These are phyloP conservation scores for Botrytis aclada DNA, from an alignment of 2,329 filamentous ascomycete genomes.

Conservation along the genomic window DNA sequence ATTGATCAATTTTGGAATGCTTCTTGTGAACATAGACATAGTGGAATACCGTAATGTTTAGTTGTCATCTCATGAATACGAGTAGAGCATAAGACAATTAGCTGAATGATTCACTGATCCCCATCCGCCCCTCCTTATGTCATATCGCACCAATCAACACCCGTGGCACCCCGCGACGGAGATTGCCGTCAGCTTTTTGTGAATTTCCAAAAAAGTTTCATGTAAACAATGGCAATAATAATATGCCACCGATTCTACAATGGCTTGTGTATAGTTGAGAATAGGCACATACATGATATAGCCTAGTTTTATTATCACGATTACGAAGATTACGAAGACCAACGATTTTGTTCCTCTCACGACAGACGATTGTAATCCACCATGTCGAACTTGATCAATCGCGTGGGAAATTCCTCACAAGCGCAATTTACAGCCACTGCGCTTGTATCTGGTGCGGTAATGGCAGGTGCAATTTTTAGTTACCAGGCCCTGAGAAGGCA, in stretches of 20 bases:
- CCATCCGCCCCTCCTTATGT: conserved; percentile 11
- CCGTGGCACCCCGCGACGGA: conserved; percentile 14
- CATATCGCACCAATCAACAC: conserved; percentile 3
- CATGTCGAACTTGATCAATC: conserved; percentile 35
- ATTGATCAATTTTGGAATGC: neutral
- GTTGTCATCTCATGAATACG: neutral
- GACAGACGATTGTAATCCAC: conserved; percentile 2
- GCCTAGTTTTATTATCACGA: neutral
- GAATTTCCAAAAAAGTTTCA: conserved; percentile 13
- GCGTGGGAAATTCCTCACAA: conserved; percentile 26
- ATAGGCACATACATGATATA: neutral
- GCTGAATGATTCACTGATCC: neutral
- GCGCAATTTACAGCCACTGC: conserved; percentile 69
- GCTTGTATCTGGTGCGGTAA: conserved; percentile 59
- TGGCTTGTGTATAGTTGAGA: neutral
- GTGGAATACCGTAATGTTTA: neutral
- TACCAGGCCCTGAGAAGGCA: conserved; percentile 59
- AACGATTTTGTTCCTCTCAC: neutral
- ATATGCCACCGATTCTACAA: neutral
- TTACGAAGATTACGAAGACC: neutral
- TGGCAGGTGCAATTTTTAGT: conserved; percentile 58
- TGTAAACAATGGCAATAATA: neutral
- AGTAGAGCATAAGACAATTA: neutral
- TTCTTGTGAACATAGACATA: neutral
- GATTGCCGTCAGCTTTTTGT: neutral